A percentile compares a stretch with the other conserved stretches of the same genome.
Evolutionary conservation across 371 early-diverging fungal species (phyloP).

Genomic region (Mortierella sp.): DNA sequence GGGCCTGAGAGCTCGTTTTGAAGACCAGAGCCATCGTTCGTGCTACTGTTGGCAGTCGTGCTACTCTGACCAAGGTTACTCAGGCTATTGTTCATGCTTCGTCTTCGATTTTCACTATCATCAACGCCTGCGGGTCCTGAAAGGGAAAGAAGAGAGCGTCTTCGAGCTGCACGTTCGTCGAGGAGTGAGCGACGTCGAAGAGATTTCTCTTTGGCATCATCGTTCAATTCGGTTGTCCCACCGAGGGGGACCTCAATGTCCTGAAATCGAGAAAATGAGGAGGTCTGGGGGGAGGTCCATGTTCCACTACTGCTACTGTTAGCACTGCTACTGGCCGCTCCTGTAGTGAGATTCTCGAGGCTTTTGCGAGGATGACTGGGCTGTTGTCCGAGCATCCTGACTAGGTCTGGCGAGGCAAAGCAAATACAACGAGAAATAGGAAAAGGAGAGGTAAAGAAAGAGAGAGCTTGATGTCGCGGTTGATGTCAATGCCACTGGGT

Average conservation of each 20-base stretch:
- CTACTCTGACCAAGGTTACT: neutral
- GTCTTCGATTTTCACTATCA: conserved; percentile 25
- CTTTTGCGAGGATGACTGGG: conserved; percentile 6
- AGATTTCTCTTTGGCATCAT: conserved; percentile 52
- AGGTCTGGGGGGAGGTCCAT: conserved; percentile 19
- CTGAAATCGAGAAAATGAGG: conserved; percentile 38
- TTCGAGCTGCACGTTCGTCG: conserved; percentile 47
- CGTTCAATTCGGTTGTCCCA: conserved; percentile 47
- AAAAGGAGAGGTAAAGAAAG: too few relatives aligned
- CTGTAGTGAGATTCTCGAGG: conserved; percentile 6
- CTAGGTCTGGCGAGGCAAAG: neutral
- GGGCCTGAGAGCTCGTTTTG: conserved; percentile 16
- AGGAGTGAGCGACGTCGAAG: conserved; percentile 44
- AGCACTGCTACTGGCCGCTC: neutral
- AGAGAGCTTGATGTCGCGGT: too few relatives aligned
- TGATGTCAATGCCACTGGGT: too few relatives aligned
- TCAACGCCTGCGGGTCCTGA: conserved; percentile 13
- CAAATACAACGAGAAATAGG: too few relatives aligned
- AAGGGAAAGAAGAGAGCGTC: conserved; percentile 36
- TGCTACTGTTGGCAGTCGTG: neutral
- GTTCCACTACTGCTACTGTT: neutral
- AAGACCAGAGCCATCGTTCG: neutral
- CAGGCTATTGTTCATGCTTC: conserved; percentile 22
- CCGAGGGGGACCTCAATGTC: conserved; percentile 53
- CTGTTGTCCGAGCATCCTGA: conserved; percentile 16